Percentiles rank a stretch among this genome's conserved stretches.
phyloP scores from a whole-genome alignment of 345 rosid species.

The Reutealis trisperma region DNA sequence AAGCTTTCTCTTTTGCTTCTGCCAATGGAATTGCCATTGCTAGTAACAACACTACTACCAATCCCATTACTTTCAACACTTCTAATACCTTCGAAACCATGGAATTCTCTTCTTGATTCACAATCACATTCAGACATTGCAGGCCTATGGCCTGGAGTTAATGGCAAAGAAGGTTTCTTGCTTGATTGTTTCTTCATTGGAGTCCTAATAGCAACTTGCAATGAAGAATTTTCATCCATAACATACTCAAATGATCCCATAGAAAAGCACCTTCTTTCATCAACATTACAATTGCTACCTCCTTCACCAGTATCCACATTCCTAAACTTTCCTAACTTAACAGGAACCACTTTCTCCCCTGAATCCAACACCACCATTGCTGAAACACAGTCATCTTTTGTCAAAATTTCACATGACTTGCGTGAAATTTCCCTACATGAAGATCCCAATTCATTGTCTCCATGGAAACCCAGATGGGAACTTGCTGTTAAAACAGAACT shows the following conservation, averaged over 20 bases:
- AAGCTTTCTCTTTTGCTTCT: conserved; percentile 64
- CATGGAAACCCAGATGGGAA: conserved; percentile 44
- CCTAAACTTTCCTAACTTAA: conserved; percentile 87
- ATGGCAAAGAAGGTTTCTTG: conserved; percentile 53
- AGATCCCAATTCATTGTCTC: conserved; percentile 48
- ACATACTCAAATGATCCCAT: conserved; percentile 99
- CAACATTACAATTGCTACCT: conserved; percentile 47
- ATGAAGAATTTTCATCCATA: conserved; percentile 68
- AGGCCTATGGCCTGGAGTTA: conserved; percentile 61
- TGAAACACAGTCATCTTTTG: conserved; percentile 32
- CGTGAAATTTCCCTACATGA: conserved; percentile 36
- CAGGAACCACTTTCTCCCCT: conserved; percentile 70
- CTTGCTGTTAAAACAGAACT: conserved; percentile 42
- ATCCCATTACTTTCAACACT: conserved; percentile 23
- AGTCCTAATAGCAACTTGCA: conserved; percentile 76
- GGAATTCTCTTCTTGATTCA: conserved; percentile 63
- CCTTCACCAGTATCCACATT: conserved; percentile 65
- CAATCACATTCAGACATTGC: conserved; percentile 71
- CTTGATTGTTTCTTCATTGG: conserved; percentile 56
- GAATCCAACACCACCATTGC: conserved; percentile 35
- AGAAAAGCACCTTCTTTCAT: conserved; percentile 80
- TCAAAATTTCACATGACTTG: conserved; percentile 40
- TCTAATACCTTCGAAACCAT: conserved; percentile 35
- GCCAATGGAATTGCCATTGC: conserved; percentile 27
- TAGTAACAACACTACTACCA: conserved; percentile 1